Evolutionary conservation across 208 protist species (phyloP), one percentile per base, ranked within the genome.

Genomic region (Leishmania martiniquensis): DNA sequence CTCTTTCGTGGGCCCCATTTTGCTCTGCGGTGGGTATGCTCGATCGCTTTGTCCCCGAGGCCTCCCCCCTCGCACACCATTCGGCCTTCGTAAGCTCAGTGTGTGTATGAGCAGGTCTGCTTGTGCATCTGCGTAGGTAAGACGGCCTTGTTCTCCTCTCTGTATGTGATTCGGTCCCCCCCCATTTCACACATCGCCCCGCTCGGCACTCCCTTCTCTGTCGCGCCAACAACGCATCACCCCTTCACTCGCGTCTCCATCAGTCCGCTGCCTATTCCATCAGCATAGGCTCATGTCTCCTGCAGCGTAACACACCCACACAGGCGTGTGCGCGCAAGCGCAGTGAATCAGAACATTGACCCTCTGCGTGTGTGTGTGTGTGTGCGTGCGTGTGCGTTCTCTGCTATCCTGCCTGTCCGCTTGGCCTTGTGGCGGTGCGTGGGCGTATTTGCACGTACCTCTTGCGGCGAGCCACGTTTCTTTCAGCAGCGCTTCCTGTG

Each of bases 351-450:
- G 47, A 51, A 15, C 47, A 15, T 9, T 51, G 47, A 51, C 1
- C 47, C 20, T 52, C 2, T 17, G 20, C 20, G 49, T 22, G 15
- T 52, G 12, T 17, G 20, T 52, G 49, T 22, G 0, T 60, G 20
- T 63, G 76, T 69, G 76, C 45, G 20, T 81, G 47, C 32, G 17
- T 37, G n/a, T n/a, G n/a, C n/a, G n/a, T n/a, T n/a, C n/a, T n/a
- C n/a, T n/a, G n/a, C n/a, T n/a, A n/a, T n/a, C n/a, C n/a, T n/a
- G n/a, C n/a, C n/a, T n/a, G n/a, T n/a, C n/a, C n/a, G n/a, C n/a
- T n/a, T n/a, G n/a, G n/a, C n/a, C n/a, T 52, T 52, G 13, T 17
- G 20, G 13, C 15, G 3, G 15, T 52, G 12, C 49, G 20, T 52
- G 49, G 20, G 0, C 32, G 20, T 63, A 81, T 69, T 81, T 37